Evolutionary conservation across 208 protist genomes (phyloP), one percentile per base, ranked within the genome.

Genomic region (Acanthamoeba polyphaga): DNA sequence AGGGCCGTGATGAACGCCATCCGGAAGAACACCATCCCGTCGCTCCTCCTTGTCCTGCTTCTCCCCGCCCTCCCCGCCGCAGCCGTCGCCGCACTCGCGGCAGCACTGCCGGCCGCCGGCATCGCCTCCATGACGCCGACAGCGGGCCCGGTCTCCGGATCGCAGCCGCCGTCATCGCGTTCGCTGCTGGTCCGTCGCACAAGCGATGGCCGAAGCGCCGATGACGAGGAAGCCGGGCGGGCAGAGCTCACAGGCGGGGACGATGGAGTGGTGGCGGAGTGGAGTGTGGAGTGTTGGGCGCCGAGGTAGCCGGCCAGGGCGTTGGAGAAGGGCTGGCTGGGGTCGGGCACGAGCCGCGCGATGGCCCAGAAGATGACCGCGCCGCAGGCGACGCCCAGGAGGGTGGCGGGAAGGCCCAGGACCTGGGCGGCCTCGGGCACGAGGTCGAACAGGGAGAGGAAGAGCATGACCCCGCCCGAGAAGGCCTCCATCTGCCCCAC

Each of bases 381-480:
- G 4, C 72, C 72, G 72, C 24, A 66, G n/a, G 38, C 2, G 17
- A 95, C 8, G 29, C 76, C 64, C 17, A 68, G 1, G 6, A 27
- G 13, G 34, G 72, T 29, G 13, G 72, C 7, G 34, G 13, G 29
- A 19, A 96, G 95, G 46, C 96, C 96, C 34, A 97, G 91, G 32
- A 92, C 66, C 19, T 29, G 84, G 34, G 95, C 80, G 24, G 95
- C 78, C 49, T 97, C 96, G 60, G 95, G 93, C 60, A 97, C 70
- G 19, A 97, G n/a, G 76, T 97, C 96, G 53, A 95, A 92, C 66
- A 97, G 95, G 17, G 95, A 96, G 9, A 97, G 92, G 89, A 95
- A 96, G 10, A 97, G 64, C 96, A 97, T 97, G 51, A 97, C 96
- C 34, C 72, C 72, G 32, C 72, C 72, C 72, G 72, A 80, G 72